Evolutionary conservation across 352 stramenopile species (phyloP), one percentile per base, ranked within the genome.

Genomic region (Globisporangium paroecandrum): DNA sequence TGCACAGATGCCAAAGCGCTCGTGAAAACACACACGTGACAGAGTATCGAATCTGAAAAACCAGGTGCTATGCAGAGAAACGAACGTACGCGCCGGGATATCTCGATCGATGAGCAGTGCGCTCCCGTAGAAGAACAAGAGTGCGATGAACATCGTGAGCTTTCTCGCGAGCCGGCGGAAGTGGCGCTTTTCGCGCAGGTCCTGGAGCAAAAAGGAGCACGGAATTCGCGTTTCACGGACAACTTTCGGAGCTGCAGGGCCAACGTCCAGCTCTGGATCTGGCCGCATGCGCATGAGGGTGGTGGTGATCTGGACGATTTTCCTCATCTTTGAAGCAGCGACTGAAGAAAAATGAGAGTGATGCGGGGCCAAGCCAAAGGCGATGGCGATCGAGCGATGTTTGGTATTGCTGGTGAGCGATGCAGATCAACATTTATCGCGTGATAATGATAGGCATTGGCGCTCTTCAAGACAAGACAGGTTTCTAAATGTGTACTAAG

Each of bases 131-230:
- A 89, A 76, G 36, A 29, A 54, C 29, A 88, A 72, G 34, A 91
- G 88, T 0, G 75, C 78, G 32, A 91, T 78, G 47, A 90, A 91
- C 4, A 73, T 66, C 0, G 75, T 70, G 25, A 91, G 77, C 41
- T 91, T 90, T 43, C 83, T 71, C 15, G 81, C 83, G 4, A 89
- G 72, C 1, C 87, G 58, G 3, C 83, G 75, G 63, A 89, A 89
- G 38, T 86, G 83, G 58, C 83, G 81, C 64, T 91, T 89, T 34
- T 89, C 81, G 56, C 83, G 83, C 56, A 91, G 72, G 41, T 89
- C 79, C 18, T 79, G 69, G 3, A 87, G 65, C 51, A 91, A 69
- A 56, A 91, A 91, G 4, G 72, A 69, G 13, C 80, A 73, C 2
- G 83, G 83, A 24, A 85, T 78, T 13, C 63, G 53, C 6, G 68